A percentile compares a stretch with the other conserved stretches of the same genome.
Evolutionary conservation across 345 rosid species (phyloP).

Genomic region (Eucalyptus leucophloia): DNA sequence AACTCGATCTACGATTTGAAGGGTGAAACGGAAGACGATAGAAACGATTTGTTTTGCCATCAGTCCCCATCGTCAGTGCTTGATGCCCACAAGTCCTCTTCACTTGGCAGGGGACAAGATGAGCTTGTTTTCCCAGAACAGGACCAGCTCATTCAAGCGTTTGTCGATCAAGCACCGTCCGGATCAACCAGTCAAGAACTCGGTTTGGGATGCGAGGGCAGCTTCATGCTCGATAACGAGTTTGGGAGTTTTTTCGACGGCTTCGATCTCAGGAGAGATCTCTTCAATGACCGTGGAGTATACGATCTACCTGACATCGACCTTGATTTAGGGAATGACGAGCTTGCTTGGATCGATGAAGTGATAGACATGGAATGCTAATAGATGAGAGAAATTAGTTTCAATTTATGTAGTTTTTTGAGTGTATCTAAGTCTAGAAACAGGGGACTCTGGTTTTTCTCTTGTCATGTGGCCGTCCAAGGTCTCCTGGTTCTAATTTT

Average conservation of each 20-base stretch:
- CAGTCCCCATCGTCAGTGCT: conserved; percentile 44
- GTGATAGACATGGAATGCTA: conserved; percentile 2
- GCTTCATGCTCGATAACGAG: background rate
- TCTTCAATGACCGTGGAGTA: background rate
- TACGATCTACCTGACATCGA: background rate
- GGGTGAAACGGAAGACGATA: background rate
- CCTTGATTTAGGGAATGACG: conserved; percentile 4
- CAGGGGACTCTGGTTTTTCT: background rate
- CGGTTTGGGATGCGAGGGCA: background rate
- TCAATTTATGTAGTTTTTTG: background rate
- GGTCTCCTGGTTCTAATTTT: background rate
- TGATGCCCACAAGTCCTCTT: conserved; percentile 3
- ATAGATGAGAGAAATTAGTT: background rate
- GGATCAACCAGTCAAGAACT: background rate
- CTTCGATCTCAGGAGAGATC: background rate
- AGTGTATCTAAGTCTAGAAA: background rate
- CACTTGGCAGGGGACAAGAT: background rate
- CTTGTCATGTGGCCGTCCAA: background rate
- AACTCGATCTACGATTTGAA: background rate
- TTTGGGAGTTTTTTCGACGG: background rate
- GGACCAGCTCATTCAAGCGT: background rate
- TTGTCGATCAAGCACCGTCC: background rate
- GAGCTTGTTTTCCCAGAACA: background rate
- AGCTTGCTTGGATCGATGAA: conserved; percentile 23
- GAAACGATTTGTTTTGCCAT: background rate